Conservation (phyloP, 306 rosid genomes). For the Medicago arabica region DNA sequence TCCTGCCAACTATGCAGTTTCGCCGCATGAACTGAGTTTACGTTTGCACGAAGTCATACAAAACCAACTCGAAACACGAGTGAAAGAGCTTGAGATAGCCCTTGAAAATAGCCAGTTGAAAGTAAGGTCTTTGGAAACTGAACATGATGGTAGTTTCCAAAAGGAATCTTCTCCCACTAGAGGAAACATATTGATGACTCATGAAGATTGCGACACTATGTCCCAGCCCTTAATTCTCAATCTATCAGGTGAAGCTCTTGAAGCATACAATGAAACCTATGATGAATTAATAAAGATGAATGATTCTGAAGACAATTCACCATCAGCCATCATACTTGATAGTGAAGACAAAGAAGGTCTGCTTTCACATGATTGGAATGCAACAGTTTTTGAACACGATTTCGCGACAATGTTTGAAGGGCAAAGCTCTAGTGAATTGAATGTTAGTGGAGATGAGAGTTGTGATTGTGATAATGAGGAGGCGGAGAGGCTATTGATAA, state of each 20-base stretch:
- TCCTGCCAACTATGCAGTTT: conserved; percentile 68
- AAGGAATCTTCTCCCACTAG: conserved; percentile 40
- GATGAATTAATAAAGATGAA: conserved; percentile 63
- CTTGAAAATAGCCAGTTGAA: conserved; percentile 71
- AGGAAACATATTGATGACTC: conserved; percentile 36
- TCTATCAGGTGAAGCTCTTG: conserved; percentile 84
- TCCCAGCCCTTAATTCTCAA: conserved; percentile 67
- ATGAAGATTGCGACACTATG: conserved; percentile 42
- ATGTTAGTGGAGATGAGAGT: conserved; percentile 54
- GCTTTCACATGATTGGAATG: conserved; percentile 23
- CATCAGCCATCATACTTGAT: conserved; percentile 45
- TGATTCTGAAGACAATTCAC: conserved; percentile 67
- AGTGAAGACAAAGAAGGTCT: conserved; percentile 38
- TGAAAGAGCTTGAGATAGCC: conserved; percentile 84
- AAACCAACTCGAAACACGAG: conserved; percentile 76
- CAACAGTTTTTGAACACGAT: conserved; percentile 40
- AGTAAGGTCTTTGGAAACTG: conserved; percentile 49
- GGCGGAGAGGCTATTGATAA: conserved; percentile 76
- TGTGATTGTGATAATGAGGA: conserved; percentile 71
- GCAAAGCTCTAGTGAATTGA: conserved; percentile 42
- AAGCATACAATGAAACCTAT: conserved; percentile 81
- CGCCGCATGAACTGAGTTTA: conserved; percentile 77
- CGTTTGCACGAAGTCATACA: conserved; percentile 80
- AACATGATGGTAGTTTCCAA: conserved; percentile 37
- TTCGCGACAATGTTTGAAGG: conserved; percentile 45